A percentile compares a stretch with the other conserved stretches of the same genome.
These are phyloP conservation scores for Cyclotella sp. DNA, from an alignment of 108 stramenopile species.

Conservation along the genomic window DNA sequence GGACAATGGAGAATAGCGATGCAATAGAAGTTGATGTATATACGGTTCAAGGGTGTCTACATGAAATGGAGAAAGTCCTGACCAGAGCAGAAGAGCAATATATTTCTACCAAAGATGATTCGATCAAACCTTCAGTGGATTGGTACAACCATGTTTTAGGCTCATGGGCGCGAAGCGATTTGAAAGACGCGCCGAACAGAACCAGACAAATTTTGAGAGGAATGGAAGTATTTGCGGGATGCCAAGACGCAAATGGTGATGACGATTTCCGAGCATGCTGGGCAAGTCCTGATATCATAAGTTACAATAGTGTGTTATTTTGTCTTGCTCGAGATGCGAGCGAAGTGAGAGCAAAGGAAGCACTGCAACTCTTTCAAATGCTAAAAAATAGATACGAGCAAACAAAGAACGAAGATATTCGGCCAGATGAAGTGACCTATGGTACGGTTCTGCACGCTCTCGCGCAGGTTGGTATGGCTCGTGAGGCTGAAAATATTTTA, in stretches of 20 bases:
- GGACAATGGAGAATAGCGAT: not conserved
- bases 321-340: conserved; percentile 40
- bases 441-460: conserved; percentile 43
- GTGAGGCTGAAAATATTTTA: conserved; percentile 41
- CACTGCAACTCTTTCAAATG: conserved; percentile 42
- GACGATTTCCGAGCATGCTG: conserved; percentile 15
- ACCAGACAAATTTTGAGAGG: conserved; percentile 30
- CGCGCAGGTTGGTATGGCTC: conserved; percentile 48
- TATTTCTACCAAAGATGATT: conserved; percentile 24
- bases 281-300: conserved; percentile 63
- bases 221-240: conserved; percentile 34
- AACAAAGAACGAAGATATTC: conserved; percentile 31
- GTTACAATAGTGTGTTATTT: conserved; percentile 73
- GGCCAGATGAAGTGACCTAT: conserved; percentile 50
- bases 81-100: conserved; percentile 33
- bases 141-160: conserved; percentile 75
- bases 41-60: conserved; percentile 36
- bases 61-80: conserved; percentile 38
- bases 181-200: conserved; percentile 29
- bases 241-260: not conserved
- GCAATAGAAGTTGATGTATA: conserved; percentile 15
- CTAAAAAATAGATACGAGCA: conserved; percentile 37
- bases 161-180: conserved; percentile 67
- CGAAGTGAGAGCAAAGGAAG: conserved; percentile 43
- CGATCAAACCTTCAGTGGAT: conserved; percentile 34